phyloP scores from a whole-genome alignment of 176 grass and related monocot genomes.

The Paspalum vaginatum region DNA sequence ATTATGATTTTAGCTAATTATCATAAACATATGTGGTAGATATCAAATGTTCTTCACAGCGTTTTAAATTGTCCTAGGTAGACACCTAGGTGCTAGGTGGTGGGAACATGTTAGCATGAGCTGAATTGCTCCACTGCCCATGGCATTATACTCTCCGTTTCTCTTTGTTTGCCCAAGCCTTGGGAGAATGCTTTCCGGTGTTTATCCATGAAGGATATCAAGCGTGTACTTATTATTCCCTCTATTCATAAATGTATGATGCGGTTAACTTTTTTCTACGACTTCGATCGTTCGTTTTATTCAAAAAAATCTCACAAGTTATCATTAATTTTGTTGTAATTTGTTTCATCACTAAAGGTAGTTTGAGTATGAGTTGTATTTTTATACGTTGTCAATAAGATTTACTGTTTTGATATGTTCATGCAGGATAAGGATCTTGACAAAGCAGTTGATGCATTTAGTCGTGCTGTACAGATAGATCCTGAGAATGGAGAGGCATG shows the following conservation, averaged over 20 bases:
- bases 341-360: too few species aligned
- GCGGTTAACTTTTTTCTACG: too few species aligned
- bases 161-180: neutral
- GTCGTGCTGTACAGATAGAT: constrained; percentile 91
- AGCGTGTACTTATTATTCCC: neutral
- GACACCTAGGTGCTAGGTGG: neutral
- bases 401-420: constrained; percentile 37
- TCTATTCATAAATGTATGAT: too few species aligned
- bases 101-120: neutral
- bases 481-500: constrained; percentile 99
- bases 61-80: neutral
- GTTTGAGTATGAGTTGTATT: too few species aligned
- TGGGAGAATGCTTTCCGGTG: neutral
- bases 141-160: neutral
- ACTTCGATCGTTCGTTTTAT: too few species aligned
- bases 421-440: constrained; percentile 83
- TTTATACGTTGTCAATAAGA: neutral
- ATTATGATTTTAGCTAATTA: constrained; percentile 22
- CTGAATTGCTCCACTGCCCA: neutral
- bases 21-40: neutral
- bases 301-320: too few species aligned
- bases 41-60: neutral
- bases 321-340: too few species aligned
- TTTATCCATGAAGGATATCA: neutral
- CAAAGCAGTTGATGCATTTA: constrained; percentile 95